Percentiles rank a stretch among this genome's conserved stretches.
phyloP scores from a whole-genome alignment of 2,329 filamentous ascomycete genomes.

The Tolypocladium pustulatum region DNA sequence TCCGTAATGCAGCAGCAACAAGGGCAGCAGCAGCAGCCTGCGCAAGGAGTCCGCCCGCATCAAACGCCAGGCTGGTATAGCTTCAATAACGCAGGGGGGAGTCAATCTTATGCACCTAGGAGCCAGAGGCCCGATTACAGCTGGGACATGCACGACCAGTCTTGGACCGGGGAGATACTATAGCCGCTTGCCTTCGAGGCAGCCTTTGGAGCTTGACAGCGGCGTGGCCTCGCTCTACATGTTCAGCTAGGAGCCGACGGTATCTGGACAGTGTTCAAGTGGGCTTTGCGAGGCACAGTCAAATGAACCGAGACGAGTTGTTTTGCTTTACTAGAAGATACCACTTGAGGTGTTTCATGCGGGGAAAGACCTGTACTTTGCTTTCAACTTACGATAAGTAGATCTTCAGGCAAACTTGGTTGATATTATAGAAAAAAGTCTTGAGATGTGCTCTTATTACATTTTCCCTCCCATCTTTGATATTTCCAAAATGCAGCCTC shows the following conservation, averaged over 20 bases:
- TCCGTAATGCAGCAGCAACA: background rate
- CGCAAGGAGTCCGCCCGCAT: background rate
- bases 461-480: background rate
- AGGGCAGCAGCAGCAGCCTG: background rate
- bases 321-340: background rate
- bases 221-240: background rate
- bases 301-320: background rate
- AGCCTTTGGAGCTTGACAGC: background rate
- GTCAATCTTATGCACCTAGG: slow-evolving; percentile 7
- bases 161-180: slow-evolving; percentile 7
- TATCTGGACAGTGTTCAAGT: background rate
- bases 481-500: background rate
- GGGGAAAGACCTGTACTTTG: background rate
- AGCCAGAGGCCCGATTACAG: slow-evolving; percentile 14
- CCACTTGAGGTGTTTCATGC: background rate
- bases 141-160: slow-evolving; percentile 10
- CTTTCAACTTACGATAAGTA: too few relatives aligned
- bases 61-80: slow-evolving; percentile 1
- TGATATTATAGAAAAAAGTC: too few relatives aligned
- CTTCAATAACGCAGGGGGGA: slow-evolving; percentile 9
- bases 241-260: background rate
- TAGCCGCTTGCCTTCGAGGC: background rate
- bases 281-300: background rate
- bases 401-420: too few relatives aligned
- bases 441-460: background rate